These are phyloP conservation scores for Alopecurus myosuroides DNA, from an alignment of 176 grass and related monocot genomes.

Conservation along the genomic window DNA sequence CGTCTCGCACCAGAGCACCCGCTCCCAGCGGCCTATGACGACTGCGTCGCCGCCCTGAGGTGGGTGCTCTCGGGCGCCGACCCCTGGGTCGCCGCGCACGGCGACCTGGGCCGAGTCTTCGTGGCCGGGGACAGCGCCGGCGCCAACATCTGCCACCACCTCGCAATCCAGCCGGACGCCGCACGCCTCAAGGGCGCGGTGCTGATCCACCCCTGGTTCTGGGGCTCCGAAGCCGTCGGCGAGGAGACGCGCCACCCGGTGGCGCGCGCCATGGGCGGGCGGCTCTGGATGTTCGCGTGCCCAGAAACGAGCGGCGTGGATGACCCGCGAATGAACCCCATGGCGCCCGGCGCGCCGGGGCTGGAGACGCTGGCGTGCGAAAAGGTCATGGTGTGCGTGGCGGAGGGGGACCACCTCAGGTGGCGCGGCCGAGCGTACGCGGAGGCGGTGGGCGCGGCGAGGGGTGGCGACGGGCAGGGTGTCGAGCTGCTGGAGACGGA, in stretches of 20 bases:
- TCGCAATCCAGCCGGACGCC: not conserved
- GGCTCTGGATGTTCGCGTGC: conserved; percentile 1
- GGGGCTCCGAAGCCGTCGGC: conserved; percentile 1
- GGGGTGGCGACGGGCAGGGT: not conserved
- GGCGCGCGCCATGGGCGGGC: not conserved
- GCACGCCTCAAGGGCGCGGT: not conserved
- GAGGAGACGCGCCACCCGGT: not conserved
- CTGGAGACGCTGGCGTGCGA: not conserved
- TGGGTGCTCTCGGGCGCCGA: conserved; percentile 5
- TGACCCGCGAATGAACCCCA: not conserved
- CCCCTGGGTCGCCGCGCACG: not conserved
- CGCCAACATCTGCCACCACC: conserved; percentile 1
- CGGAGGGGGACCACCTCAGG: not conserved
- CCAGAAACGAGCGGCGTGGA: not conserved
- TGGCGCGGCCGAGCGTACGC: conserved; percentile 8
- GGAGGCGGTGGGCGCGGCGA: not conserved
- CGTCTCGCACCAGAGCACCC: conserved; percentile 79
- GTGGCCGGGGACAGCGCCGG: conserved; percentile 9
- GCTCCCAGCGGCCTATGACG: not conserved
- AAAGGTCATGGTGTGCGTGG: not conserved
- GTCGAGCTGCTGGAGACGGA: not conserved
- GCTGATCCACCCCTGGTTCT: conserved; percentile 15
- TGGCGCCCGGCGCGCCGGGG: not conserved
- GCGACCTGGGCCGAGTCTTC: not conserved
- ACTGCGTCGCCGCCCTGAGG: not conserved